Base-by-base conservation (phyloP, 176 grass and related monocot species). In the Carex littledalei region DNA sequence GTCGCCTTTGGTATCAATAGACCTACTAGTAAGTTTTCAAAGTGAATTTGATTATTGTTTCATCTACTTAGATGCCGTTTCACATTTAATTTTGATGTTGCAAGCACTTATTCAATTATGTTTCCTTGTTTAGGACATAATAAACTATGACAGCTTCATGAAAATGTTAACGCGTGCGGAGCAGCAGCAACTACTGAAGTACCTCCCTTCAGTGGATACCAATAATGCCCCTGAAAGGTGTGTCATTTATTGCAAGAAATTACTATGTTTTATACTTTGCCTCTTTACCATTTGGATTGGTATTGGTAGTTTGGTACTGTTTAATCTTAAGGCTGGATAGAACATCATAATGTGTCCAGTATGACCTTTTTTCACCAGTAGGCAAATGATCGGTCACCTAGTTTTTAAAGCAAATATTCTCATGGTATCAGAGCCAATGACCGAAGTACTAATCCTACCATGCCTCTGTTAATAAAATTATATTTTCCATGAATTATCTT, bases 151-250 rank as follows among this genome's bases (percentile, higher is more conserved):
- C 18, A 68, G 13, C 17, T 90, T 85, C 82, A 73, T 67, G 65
- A 90, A 90, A 56, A 74, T 72, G 35, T 70, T 90, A 24, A 87
- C 68, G 34, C 81, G 29, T 35, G 80, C 69, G 11, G 88, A 90
- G 53, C 85, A 86, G 57, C 61, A 84, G 72, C 50, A 63, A 21
- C 68, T 90, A 67, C 65, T 84, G 34, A 87, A 90, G 65, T 90
- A 84, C 58, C 88, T 90, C 67, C 85, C 88, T 71, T 79, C 72
- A 55, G 85, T 80, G 6, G 88, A 90, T 84, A 87, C 63, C 24
- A 22, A 16, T 43, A 90, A 84, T 86, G 24, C 79, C 58, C 88
- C 88, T 86, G 88, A 87, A 79, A 87, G 85, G 88, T 90, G 62
- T 14, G 66, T 77, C 31, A 21, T 79, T 82, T 75, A 17, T 71